Evolutionary conservation across 2,329 filamentous ascomycete genomes (phyloP), one percentile per base, ranked within the genome.

Genomic region (Colletotrichum echinochloae): DNA sequence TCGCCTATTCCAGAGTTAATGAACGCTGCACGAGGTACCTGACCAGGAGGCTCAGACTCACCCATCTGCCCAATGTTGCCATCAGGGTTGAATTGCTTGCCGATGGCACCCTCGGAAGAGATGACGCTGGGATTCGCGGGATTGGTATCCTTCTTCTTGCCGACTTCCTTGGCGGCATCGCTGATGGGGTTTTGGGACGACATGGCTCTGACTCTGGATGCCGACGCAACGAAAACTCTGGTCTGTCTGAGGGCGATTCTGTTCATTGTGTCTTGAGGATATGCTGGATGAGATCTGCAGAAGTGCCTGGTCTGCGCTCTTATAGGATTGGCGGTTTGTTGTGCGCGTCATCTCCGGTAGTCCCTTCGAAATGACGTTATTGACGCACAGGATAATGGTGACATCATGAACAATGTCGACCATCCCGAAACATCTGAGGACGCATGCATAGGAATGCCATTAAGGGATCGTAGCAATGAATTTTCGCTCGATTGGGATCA

Each of bases 11-110:
- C 3, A 1, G 0, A 5, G 2, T 14, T 16, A 37, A 30, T 8
- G 2, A 8, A 23, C 3, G 5, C 8, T 11, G 20, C 7, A 18
- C 26, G 1, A 3, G 2, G 2, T 9, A 20, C 2, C 1, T 7
- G 1, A 7, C 3, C 2, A 4, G 2, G 8, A 5, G 14, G 5
- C 1, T n/a, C 18, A 0, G 18, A 28, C 59, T 46, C 23, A 71
- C 68, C 68, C 6, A 71, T 71, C 52, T 71, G 64, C 8, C 68
- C 68, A 8, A 71, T 44, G 23, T 71, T 71, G 1, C 68, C 68
- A 0, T 71, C 68, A 3, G 68, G 68, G 59, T 71, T 71, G 64
- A 71, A 71, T 1, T 71, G 68, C n/a, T 63, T 67, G 37, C 68
- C 68, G 20, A 71, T 63, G 7, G 65, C 64, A 3, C 68, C 68